Base-by-base conservation (phyloP, 1,139 yeast genomes). In the Suhomyces panamericanus region DNA sequence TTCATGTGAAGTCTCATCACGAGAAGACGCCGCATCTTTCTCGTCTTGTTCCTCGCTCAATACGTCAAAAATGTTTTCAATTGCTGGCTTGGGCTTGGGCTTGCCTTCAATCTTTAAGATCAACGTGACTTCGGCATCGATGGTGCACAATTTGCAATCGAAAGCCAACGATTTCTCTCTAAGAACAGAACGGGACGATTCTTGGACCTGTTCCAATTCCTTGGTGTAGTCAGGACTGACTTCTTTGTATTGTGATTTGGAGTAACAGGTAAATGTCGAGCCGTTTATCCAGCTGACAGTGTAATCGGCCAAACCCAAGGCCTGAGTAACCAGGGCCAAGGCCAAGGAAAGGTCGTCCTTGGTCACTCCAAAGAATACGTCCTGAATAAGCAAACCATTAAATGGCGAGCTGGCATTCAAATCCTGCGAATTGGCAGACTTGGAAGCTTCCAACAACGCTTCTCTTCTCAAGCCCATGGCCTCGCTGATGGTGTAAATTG, bases 381-480 rank as follows among this genome's bases (percentile, higher is more conserved):
- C 83, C 39, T 69, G 69, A 16, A 85, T 71, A 7, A 78, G 52
- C 42, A 85, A 64, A 0, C 86, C 81, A 61, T 85, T 85, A 60
- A 57, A 78, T 35, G 53, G 54, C 10, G 44, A 26, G 20, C 30
- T 15, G n/a, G 20, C 3, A 16, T 16, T 24, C 26, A 22, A 26
- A 10, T 26, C 38, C 54, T 57, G 38, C 55, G 36, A 59, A 13
- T 60, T 52, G 20, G 58, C 60, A 7, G 52, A 50, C 49, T 63
- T 54, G 6, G 56, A 53, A 8, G 60, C 60, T 45, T 67, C 66
- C 15, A 52, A 51, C 29, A 59, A 62, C 31, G 66, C 59, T 42
- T 64, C 75, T 37, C 69, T 67, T 44, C 68, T 65, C 30, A 62
- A 46, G 16, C 50, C 57, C 8, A 66, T 42, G 0, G 67, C 67